These are phyloP conservation scores for Cystobasidiaceae sp. DNA, from an alignment of 1,284 basidiomycete genomes.

Conservation along the genomic window DNA sequence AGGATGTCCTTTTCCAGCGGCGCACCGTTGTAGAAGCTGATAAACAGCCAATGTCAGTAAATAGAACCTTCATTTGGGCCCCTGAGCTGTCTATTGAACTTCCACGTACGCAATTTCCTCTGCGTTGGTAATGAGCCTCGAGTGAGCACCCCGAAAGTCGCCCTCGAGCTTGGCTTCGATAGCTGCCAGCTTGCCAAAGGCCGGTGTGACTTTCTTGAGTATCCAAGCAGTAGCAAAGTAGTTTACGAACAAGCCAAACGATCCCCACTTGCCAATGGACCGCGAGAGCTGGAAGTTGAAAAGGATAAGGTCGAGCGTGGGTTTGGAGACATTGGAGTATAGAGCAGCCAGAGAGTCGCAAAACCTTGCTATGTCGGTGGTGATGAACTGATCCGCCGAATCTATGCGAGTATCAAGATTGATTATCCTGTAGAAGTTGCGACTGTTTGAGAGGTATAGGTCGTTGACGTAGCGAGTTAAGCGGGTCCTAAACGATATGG, in stretches of 20 bases:
- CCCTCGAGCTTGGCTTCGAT: slow-evolving; percentile 77
- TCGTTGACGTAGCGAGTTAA: slow-evolving; percentile 89
- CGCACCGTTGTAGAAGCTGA: slow-evolving; percentile 87
- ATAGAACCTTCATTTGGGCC: background rate
- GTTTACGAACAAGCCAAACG: slow-evolving; percentile 70
- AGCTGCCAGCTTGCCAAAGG: slow-evolving; percentile 86
- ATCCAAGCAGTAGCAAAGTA: slow-evolving; percentile 82
- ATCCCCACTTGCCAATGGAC: slow-evolving; percentile 70
- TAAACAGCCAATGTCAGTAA: background rate
- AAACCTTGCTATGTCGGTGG: slow-evolving; percentile 86
- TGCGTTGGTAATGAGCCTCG: slow-evolving; percentile 78
- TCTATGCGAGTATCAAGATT: slow-evolving; percentile 45
- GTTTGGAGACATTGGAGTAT: slow-evolving; percentile 83
- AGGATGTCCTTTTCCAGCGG: slow-evolving; percentile 77
- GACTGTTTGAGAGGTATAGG: slow-evolving; percentile 68
- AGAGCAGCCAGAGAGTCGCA: slow-evolving; percentile 79
- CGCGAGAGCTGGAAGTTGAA: slow-evolving; percentile 88
- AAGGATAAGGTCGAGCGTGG: slow-evolving; percentile 81
- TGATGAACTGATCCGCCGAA: slow-evolving; percentile 58
- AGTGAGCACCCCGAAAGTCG: slow-evolving; percentile 84
- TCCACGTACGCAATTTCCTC: slow-evolving; percentile 89
- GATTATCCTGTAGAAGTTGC: slow-evolving; percentile 55
- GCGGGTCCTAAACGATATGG: slow-evolving; percentile 75
- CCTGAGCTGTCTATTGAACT: background rate
- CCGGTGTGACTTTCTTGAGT: slow-evolving; percentile 76